A percentile compares a stretch with the other conserved stretches of the same genome.
Evolutionary conservation across 169 alveolate genomes (phyloP).

Genomic region (Plasmodium adleri): DNA sequence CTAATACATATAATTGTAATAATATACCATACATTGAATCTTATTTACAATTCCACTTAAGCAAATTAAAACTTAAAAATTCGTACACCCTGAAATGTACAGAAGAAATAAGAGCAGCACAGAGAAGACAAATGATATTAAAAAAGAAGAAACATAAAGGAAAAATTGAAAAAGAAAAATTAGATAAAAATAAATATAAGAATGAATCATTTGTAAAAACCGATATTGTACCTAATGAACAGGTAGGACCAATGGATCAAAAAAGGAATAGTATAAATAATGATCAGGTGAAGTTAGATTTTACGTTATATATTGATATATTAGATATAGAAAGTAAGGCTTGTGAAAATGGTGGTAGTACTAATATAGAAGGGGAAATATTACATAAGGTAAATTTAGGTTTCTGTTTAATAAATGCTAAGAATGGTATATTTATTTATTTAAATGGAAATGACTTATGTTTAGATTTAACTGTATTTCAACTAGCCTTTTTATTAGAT

Average conservation of each 20-base stretch:
- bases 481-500: slow-evolving; percentile 60
- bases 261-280: neutral
- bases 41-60: slow-evolving; percentile 56
- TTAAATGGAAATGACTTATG: slow-evolving; percentile 51
- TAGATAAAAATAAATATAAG: neutral
- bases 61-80: slow-evolving; percentile 53
- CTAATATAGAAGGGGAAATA: slow-evolving; percentile 62
- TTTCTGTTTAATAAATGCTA: slow-evolving; percentile 47
- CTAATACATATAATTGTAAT: neutral
- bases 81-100: slow-evolving; percentile 43
- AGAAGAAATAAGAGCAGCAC: slow-evolving; percentile 18
- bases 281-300: slow-evolving; percentile 19
- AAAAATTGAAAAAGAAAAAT: neutral
- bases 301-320: slow-evolving; percentile 69
- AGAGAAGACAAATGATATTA: slow-evolving; percentile 13
- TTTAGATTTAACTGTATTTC: slow-evolving; percentile 69
- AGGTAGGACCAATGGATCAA: neutral
- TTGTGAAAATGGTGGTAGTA: slow-evolving; percentile 77
- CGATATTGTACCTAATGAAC: neutral
- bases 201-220: neutral
- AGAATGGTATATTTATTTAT: slow-evolving; percentile 52
- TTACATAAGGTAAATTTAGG: slow-evolving; percentile 60
- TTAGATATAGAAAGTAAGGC: slow-evolving; percentile 66
- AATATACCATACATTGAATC: slow-evolving; percentile 75
- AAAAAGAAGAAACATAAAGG: neutral